Evolutionary conservation across 75 land plant species (phyloP).

Genomic region (Pinus tabuliformis): DNA sequence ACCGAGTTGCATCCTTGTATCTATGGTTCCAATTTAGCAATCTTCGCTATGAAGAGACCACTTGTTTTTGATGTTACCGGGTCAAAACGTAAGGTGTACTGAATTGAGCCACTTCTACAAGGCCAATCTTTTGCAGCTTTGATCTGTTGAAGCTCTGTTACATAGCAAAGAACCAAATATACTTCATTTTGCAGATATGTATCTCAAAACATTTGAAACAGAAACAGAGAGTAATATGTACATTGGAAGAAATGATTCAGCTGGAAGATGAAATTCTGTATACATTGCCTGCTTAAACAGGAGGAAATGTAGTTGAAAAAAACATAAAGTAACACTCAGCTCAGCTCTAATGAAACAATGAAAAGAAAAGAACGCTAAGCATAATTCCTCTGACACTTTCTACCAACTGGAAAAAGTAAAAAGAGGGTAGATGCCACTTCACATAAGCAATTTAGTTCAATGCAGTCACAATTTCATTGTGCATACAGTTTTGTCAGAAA

Average conservation of each 20-base stretch:
- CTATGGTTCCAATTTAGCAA: slow-evolving; percentile 24
- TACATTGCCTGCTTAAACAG: background rate
- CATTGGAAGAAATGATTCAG: background rate
- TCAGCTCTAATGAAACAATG: background rate
- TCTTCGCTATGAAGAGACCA: slow-evolving; percentile 91
- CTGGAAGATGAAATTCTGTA: background rate
- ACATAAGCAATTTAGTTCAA: background rate
- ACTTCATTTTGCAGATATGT: background rate
- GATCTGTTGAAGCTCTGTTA: slow-evolving; percentile 71
- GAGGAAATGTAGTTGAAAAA: background rate
- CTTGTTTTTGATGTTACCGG: slow-evolving; percentile 79
- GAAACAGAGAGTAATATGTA: slow-evolving; percentile 3
- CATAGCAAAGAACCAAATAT: background rate
- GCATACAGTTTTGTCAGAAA: background rate
- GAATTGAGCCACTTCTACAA: slow-evolving; percentile 52
- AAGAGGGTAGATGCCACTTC: background rate
- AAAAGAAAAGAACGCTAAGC: background rate
- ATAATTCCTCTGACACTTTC: no score
- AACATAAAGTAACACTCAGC: background rate
- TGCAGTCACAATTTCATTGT: background rate
- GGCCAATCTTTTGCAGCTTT: slow-evolving; percentile 72
- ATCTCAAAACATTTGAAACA: background rate
- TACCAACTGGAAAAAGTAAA: no score
- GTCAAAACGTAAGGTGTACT: slow-evolving; percentile 79
- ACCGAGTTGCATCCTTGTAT: no score